Evolutionary conservation across 225 moss, liverwort and hornwort genomes (phyloP), one percentile per base, ranked within the genome.

Genomic region (Neckera pumila): DNA sequence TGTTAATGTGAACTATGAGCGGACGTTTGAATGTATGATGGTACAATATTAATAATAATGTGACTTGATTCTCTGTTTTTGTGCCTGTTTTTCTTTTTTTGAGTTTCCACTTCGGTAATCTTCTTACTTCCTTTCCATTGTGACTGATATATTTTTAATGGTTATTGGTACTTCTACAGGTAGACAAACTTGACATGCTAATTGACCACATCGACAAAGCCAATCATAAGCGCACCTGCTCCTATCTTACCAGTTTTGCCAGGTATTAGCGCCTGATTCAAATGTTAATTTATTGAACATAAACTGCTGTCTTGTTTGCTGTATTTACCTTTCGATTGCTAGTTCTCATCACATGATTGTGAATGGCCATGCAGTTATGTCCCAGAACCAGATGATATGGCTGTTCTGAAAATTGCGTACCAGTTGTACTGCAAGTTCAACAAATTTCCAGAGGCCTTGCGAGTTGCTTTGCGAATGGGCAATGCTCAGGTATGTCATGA

Each of bases 201-300:
- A 94, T 94, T 66, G 96, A 94, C 53, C 96, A 99, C 77, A 96
- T 99, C 83, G 97, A 97, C 84, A 96, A 92, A 93, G 92, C 93
- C 73, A 97, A 97, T 69, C 96, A 99, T 89, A 97, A 96, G 93
- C 95, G 97, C 73, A 99, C 96, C 34, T 99, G 97, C 90, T 95
- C 97, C 69, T 99, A 99, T 92, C 90, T 99, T 89, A 99, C 99
- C 80, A 99, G 96, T 92, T 96, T 96, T 90, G 93, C 99, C 65
- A 99, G 97, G 97, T 98, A 89, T 73, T 42, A 61, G 51, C 73
- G 84, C 56, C 64, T 58, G 49, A 72, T 72, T 69, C 51, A 90
- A 57, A 8, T 47, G 0, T 38, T 78, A 85, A 33, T 76, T 76
- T 27, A 40, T 89, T 66, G 84, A 60, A 62, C 72, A 34, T 31